These are phyloP conservation scores for Avicennia marina DNA, from an alignment of 257 asterid species.

Conservation along the genomic window DNA sequence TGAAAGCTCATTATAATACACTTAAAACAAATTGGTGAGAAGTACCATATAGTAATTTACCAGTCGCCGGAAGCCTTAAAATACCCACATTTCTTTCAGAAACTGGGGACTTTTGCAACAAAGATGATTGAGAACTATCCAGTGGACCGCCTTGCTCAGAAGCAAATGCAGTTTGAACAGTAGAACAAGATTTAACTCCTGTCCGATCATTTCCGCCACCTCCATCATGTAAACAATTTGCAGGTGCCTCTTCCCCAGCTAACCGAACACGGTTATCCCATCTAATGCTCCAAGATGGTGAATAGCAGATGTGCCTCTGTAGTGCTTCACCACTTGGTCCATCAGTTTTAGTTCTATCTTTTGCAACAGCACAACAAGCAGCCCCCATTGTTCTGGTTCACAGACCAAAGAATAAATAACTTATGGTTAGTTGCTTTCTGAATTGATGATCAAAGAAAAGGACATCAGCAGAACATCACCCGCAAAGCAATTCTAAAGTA, in stretches of 20 bases:
- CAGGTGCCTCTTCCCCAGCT: constrained; percentile 82
- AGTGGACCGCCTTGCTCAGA: constrained; percentile 81
- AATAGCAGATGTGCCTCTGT: constrained; percentile 65
- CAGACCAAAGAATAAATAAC: constrained; percentile 14
- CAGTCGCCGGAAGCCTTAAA: constrained; percentile 52
- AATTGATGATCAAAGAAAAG: constrained; percentile 14
- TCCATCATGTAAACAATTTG: constrained; percentile 54
- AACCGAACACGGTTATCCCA: constrained; percentile 93
- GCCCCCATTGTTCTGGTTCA: constrained; percentile 73
- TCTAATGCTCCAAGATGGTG: constrained; percentile 94
- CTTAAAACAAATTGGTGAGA: no score
- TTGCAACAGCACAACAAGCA: constrained; percentile 94
- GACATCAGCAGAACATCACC: constrained; percentile 16
- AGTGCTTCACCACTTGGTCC: constrained; percentile 53
- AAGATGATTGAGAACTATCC: constrained; percentile 60
- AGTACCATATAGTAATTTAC: constrained; percentile 33
- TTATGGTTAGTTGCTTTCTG: constrained; percentile 13
- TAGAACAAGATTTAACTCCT: constrained; percentile 55
- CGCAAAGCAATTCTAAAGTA: constrained; percentile 16
- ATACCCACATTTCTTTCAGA: constrained; percentile 54
- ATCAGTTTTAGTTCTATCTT: constrained; percentile 55
- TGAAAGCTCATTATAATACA: not conserved
- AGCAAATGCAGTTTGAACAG: constrained; percentile 56
- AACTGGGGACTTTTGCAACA: constrained; percentile 69
- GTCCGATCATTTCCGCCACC: constrained; percentile 34